Percentiles rank a stretch among this genome's conserved stretches.
phyloP scores from a whole-genome alignment of 306 rosid genomes.

The Sicyos edulis region DNA sequence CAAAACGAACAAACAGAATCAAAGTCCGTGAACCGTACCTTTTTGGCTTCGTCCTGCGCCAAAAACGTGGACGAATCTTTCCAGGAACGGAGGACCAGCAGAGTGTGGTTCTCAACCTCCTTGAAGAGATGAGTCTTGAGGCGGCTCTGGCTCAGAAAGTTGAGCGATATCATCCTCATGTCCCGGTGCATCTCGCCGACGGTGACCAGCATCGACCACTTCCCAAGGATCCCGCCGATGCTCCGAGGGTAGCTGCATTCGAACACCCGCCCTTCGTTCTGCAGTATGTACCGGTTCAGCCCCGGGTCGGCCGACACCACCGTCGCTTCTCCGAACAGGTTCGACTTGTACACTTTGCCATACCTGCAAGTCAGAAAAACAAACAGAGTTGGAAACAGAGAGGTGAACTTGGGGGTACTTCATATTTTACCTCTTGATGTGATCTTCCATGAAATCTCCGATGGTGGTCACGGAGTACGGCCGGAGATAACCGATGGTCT shows the following conservation, averaged over 20 bases:
- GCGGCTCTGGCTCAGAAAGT: constrained; percentile 75
- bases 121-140: constrained; percentile 58
- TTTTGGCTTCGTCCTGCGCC: constrained; percentile 91
- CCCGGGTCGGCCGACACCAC: constrained; percentile 95
- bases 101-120: constrained; percentile 74
- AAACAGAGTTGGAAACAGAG: not conserved
- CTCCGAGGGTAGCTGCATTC: constrained; percentile 94
- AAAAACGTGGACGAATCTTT: constrained; percentile 48
- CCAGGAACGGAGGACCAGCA: constrained; percentile 68
- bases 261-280: constrained; percentile 85
- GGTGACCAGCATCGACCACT: constrained; percentile 97
- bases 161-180: constrained; percentile 77
- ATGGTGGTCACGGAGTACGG: constrained; percentile 75
- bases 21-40: constrained; percentile 34
- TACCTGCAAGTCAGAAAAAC: constrained; percentile 44
- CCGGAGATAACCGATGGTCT: constrained; percentile 65
- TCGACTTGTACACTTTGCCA: constrained; percentile 84
- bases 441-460: constrained; percentile 79
- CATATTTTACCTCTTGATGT: constrained; percentile 53
- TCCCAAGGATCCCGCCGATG: constrained; percentile 93
- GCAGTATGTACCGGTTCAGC: constrained; percentile 73
- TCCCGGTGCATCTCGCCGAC: constrained; percentile 99
- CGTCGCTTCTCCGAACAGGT: constrained; percentile 75
- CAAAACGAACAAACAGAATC: not conserved
- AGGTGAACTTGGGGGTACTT: not conserved